These are phyloP conservation scores for Trichoderma arundinaceum DNA, from an alignment of 2,329 filamentous ascomycete species.

Conservation along the genomic window DNA sequence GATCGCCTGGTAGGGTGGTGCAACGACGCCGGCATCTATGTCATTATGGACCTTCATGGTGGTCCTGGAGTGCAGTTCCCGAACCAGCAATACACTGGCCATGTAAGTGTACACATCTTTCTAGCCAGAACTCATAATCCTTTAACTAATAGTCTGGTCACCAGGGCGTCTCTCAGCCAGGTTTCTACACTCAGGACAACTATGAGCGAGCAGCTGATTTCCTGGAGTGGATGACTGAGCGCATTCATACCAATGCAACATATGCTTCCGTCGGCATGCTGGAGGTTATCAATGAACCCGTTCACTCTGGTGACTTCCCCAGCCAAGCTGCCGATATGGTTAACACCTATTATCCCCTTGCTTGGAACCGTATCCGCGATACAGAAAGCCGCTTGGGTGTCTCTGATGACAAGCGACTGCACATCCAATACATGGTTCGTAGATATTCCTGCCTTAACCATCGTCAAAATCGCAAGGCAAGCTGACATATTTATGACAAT, in stretches of 20 bases:
- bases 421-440: slow-evolving; percentile 50
- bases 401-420: slow-evolving; percentile 50
- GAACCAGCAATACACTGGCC: slow-evolving; percentile 38
- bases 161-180: slow-evolving; percentile 39
- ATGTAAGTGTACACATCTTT: slow-evolving; percentile 34
- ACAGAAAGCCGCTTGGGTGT: slow-evolving; percentile 54
- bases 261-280: slow-evolving; percentile 65
- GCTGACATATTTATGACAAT: slow-evolving; percentile 16
- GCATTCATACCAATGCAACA: slow-evolving; percentile 54
- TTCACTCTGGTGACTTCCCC: slow-evolving; percentile 43
- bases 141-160: neutral
- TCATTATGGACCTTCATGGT: slow-evolving; percentile 39
- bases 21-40: slow-evolving; percentile 36
- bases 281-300: slow-evolving; percentile 63
- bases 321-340: slow-evolving; percentile 39
- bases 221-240: slow-evolving; percentile 60
- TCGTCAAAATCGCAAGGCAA: neutral
- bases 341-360: slow-evolving; percentile 38
- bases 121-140: neutral
- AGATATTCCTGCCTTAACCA: neutral
- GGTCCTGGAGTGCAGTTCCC: slow-evolving; percentile 36
- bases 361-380: slow-evolving; percentile 50
- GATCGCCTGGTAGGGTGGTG: slow-evolving; percentile 40
- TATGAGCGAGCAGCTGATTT: slow-evolving; percentile 61
- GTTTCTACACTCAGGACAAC: slow-evolving; percentile 63